Conservation (phyloP, 176 grass and related monocot genomes). For the Aegilops tauschii region DNA sequence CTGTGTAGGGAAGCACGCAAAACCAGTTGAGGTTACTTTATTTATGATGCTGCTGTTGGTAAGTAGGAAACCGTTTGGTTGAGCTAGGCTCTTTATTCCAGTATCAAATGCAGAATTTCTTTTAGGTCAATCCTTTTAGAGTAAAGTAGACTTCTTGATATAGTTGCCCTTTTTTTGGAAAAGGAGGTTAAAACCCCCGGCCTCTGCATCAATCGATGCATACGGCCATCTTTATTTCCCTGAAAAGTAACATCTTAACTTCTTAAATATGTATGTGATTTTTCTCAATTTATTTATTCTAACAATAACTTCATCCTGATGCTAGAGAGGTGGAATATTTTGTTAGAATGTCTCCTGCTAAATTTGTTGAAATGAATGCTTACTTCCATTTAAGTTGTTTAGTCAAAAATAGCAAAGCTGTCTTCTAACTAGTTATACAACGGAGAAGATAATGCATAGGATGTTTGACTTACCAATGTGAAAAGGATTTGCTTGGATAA, state of each 20-base stretch:
- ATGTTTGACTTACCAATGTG: conserved; percentile 29
- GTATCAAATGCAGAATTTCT: background rate
- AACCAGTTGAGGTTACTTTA: conserved; percentile 2
- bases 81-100: background rate
- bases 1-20: conserved; percentile 12
- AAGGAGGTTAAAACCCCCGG: too few relatives aligned
- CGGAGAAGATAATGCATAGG: background rate
- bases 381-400: background rate
- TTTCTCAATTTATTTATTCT: background rate
- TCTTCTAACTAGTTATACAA: background rate
- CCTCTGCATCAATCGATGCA: too few relatives aligned
- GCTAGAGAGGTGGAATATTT: background rate
- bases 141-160: background rate
- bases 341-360: background rate
- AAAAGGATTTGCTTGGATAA: conserved; percentile 21
- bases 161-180: background rate
- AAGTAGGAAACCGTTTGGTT: background rate
- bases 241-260: background rate
- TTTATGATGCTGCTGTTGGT: background rate
- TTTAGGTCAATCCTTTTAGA: background rate
- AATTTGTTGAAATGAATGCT: conserved; percentile 24
- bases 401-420: background rate
- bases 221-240: too few relatives aligned
- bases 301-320: background rate
- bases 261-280: background rate